phyloP scores from a whole-genome alignment of 2,329 filamentous ascomycete species.

The Alternaria alternata region DNA sequence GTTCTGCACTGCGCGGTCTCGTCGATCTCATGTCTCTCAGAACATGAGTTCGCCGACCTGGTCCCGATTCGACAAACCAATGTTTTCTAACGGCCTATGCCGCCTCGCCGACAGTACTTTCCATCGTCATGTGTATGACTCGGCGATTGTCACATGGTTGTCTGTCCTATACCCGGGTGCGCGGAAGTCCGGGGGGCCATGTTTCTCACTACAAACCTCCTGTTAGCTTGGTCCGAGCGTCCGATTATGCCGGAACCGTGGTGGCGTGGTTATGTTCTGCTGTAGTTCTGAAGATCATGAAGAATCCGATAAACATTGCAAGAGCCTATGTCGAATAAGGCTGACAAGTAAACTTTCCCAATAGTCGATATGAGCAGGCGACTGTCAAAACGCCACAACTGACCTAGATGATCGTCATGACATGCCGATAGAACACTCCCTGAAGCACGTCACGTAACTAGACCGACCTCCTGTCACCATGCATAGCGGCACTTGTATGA shows the following conservation, averaged over 20 bases:
- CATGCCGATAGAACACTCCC: not conserved
- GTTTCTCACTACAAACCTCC: not conserved
- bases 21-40: not conserved
- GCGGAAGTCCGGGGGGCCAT: conserved; percentile 2
- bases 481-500: not conserved
- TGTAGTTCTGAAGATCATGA: not conserved
- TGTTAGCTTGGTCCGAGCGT: not conserved
- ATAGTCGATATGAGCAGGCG: conserved; percentile 4
- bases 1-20: not conserved
- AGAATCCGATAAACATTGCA: not conserved
- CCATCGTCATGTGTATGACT: conserved; percentile 7
- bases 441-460: not conserved
- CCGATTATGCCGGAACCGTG: conserved; percentile 1
- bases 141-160: conserved; percentile 3
- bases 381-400: not conserved
- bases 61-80: conserved; percentile 5
- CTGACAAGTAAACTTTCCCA: not conserved
- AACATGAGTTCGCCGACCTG: conserved; percentile 11
- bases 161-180: not conserved
- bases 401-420: conserved; percentile 4
- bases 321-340: not conserved
- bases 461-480: not conserved
- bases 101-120: not conserved
- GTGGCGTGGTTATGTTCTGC: not conserved
- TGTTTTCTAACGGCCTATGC: not conserved